phyloP scores from a whole-genome alignment of 129 eudicot species.

The Daucus carota region DH1_v3.0 NC_030385.2:41744501-41745000 shows the following conservation, averaged over 20 bases:
- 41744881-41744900: neutral
- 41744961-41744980: neutral
- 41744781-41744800: neutral
- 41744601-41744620: constrained; percentile 74
- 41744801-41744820: neutral
- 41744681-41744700: too few relatives aligned
- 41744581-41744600: constrained; percentile 57
- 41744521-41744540: constrained; percentile 76
- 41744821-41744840: neutral
- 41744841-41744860: neutral
- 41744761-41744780: neutral
- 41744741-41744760: too few relatives aligned
- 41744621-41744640: constrained; percentile 79
- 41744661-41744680: too few relatives aligned
- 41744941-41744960: too few relatives aligned
- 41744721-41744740: too few relatives aligned
- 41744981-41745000: neutral
- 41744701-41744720: too few relatives aligned
- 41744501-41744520: constrained; percentile 50
- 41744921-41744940: too few relatives aligned
- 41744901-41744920: too few relatives aligned
- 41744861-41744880: neutral
- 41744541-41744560: constrained; percentile 45
- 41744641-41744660: constrained; percentile 31
- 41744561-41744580: constrained; percentile 42